Evolutionary conservation across 2,329 filamentous ascomycete species (phyloP), one percentile per base, ranked within the genome.

Genomic region (Aspergillus luchuensis): DNA sequence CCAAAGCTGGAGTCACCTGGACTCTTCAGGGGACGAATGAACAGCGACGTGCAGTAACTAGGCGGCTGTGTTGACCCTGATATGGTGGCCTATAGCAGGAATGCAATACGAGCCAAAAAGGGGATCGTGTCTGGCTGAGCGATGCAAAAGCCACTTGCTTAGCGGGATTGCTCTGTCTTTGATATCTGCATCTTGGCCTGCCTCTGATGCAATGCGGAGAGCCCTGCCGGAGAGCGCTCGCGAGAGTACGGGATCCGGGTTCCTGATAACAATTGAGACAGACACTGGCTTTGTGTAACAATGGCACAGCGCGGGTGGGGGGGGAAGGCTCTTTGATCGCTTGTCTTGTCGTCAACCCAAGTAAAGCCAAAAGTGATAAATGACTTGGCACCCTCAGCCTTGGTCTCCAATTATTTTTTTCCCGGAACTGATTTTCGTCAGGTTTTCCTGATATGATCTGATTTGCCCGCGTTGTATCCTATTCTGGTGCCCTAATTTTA

Each of bases 151-250:
- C 72, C 71, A 74, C 72, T 72, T 75, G 72, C 71, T 74, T 72
- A 77, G 71, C 70, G 73, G 71, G 72, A 72, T 70, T 72, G 67
- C 68, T 71, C 68, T 58, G 71, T 68, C 72, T 70, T 77, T 74
- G 74, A 74, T 75, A 71, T 74, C 71, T 77, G 76, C 76, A 79
- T 79, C 70, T 78, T 79, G 76, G 68, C 75, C 72, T 71, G 70
- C 68, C 66, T 72, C 66, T 68, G 69, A 73, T 75, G 71, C 68
- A 70, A 75, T 73, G 72, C 72, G 72, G 69, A 75, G 74, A 72
- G 73, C 74, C 69, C 76, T 78, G 66, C 73, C 74, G 65, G 74
- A 76, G 74, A 76, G 74, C 75, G 68, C 69, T 73, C 72, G 70
- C 67, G 69, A 63, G 56, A 63, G 67, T 67, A 64, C 59, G 58